Evolutionary conservation across 768 basidiomycete species (phyloP).

Genomic region (Mycena vulgaris): DNA sequence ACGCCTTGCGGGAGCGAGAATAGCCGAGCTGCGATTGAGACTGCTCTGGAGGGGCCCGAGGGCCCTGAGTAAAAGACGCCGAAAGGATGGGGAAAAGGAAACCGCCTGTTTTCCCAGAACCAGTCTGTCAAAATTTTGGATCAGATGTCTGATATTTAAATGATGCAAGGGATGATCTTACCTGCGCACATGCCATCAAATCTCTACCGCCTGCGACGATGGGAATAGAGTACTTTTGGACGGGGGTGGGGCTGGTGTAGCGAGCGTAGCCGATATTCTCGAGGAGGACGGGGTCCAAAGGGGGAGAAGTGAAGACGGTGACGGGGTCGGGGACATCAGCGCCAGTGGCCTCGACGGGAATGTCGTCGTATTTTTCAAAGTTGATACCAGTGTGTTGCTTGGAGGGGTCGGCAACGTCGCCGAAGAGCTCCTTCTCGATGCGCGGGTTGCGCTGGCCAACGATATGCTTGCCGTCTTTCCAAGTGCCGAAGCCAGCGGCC

Average conservation of each 20-base stretch:
- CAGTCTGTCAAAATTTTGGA: conserved; percentile 76
- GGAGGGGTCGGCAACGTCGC: conserved; percentile 86
- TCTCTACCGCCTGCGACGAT: conserved; percentile 93
- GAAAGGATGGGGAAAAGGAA: conserved; percentile 99
- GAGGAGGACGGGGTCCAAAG: conserved; percentile 92
- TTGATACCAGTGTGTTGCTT: conserved; percentile 98
- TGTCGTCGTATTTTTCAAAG: conserved; percentile 99
- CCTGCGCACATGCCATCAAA: conserved; percentile 96
- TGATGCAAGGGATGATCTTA: conserved; percentile 49
- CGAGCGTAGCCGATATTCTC: conserved; percentile 95
- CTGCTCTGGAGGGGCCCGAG: conserved; percentile 76
- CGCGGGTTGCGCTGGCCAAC: conserved; percentile 88
- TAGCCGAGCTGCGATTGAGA: conserved; percentile 63
- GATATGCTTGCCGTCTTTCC: conserved; percentile 93
- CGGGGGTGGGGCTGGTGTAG: conserved; percentile 97
- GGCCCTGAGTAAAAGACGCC: conserved; percentile 89
- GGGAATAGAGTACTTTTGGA: conserved; percentile 99
- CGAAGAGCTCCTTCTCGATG: conserved; percentile 96
- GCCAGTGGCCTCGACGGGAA: conserved; percentile 98
- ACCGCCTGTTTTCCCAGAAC: conserved; percentile 99
- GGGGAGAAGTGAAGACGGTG: conserved; percentile 87
- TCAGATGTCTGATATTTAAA: conserved; percentile 31
- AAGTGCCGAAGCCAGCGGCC: conserved; percentile 76
- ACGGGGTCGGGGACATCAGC: conserved; percentile 97
- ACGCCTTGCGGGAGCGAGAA: conserved; percentile 87